Conservation (phyloP, 495 filamentous ascomycete species). For the Penicillium turbatum region DNA sequence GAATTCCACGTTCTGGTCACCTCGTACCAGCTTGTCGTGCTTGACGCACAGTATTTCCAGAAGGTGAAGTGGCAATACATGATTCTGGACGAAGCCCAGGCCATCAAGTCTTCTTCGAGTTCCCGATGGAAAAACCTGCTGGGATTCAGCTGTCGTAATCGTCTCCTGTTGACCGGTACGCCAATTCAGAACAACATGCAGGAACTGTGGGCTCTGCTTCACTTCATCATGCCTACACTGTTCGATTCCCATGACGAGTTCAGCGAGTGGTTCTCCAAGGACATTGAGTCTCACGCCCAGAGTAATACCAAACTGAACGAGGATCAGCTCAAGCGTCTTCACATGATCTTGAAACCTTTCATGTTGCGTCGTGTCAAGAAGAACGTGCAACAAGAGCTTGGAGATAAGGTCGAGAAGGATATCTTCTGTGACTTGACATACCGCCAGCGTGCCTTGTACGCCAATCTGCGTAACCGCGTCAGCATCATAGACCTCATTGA, state of each 20-base stretch:
- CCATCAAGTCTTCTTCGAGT: slow-evolving; percentile 96
- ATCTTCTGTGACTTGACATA: slow-evolving; percentile 97
- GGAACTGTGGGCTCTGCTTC: slow-evolving; percentile 92
- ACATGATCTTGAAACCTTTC: slow-evolving; percentile 99
- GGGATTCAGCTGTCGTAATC: slow-evolving; percentile 92
- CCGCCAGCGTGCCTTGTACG: slow-evolving; percentile 91
- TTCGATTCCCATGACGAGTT: slow-evolving; percentile 99
- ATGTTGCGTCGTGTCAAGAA: slow-evolving; percentile 99
- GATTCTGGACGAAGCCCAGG: slow-evolving; percentile 97
- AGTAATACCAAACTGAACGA: slow-evolving; percentile 99
- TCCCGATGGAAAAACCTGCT: slow-evolving; percentile 95
- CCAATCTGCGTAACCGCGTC: slow-evolving; percentile 88
- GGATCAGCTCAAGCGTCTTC: slow-evolving; percentile 89
- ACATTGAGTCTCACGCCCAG: slow-evolving; percentile 97
- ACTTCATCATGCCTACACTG: slow-evolving; percentile 98
- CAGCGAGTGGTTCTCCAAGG: slow-evolving; percentile 99
- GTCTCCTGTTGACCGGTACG: slow-evolving; percentile 89
- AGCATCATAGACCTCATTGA: slow-evolving; percentile 98
- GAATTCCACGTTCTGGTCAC: slow-evolving; percentile 95
- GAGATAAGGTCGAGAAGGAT: slow-evolving; percentile 96
- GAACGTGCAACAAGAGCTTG: slow-evolving; percentile 96
- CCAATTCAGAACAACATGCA: slow-evolving; percentile 99
- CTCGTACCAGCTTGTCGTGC: slow-evolving; percentile 94
- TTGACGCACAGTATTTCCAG: slow-evolving; percentile 93
- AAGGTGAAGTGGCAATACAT: slow-evolving; percentile 99